Evolutionary conservation across 108 stramenopile genomes (phyloP).

Genomic region (Cylindrotheca closterium): DNA sequence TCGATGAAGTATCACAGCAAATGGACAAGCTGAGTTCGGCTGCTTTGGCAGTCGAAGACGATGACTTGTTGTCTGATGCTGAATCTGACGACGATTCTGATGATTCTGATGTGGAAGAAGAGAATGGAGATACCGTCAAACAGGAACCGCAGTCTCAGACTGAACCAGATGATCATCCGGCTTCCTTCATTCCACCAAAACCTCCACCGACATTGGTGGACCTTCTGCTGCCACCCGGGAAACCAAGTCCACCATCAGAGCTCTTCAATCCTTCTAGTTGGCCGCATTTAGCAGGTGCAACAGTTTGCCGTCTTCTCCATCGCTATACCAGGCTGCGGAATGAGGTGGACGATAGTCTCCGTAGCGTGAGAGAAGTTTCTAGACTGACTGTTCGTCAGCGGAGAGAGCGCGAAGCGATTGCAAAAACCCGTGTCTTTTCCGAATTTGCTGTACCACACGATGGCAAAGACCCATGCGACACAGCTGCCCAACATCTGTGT

Average conservation of each 20-base stretch:
- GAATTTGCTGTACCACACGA: slow-evolving; percentile 42
- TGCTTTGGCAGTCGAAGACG: slow-evolving; percentile 49
- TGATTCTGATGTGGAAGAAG: slow-evolving; percentile 48
- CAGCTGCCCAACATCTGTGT: slow-evolving; percentile 42
- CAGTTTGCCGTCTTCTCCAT: slow-evolving; percentile 68
- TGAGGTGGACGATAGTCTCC: slow-evolving; percentile 79
- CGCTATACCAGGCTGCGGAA: slow-evolving; percentile 79
- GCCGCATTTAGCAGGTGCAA: slow-evolving; percentile 73
- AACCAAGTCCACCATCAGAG: slow-evolving; percentile 56
- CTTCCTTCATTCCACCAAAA: slow-evolving; percentile 63
- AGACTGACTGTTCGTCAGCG: slow-evolving; percentile 71
- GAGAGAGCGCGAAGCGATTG: slow-evolving; percentile 57
- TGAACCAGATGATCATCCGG: slow-evolving; percentile 39
- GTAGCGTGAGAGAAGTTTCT: slow-evolving; percentile 54
- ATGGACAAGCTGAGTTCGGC: slow-evolving; percentile 72
- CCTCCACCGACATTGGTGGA: slow-evolving; percentile 79
- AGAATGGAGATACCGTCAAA: slow-evolving; percentile 30
- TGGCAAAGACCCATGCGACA: slow-evolving; percentile 49
- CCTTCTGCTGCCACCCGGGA: slow-evolving; percentile 77
- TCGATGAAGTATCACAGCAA: slow-evolving; percentile 60
- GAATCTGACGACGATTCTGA: slow-evolving; percentile 73
- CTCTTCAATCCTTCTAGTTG: slow-evolving; percentile 67
- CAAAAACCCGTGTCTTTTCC: slow-evolving; percentile 59
- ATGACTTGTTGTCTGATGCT: slow-evolving; percentile 57
- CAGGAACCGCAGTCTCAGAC: slow-evolving; percentile 10